Conservation (phyloP, 768 basidiomycete species). For the Candolleomyces eurysporus region DNA sequence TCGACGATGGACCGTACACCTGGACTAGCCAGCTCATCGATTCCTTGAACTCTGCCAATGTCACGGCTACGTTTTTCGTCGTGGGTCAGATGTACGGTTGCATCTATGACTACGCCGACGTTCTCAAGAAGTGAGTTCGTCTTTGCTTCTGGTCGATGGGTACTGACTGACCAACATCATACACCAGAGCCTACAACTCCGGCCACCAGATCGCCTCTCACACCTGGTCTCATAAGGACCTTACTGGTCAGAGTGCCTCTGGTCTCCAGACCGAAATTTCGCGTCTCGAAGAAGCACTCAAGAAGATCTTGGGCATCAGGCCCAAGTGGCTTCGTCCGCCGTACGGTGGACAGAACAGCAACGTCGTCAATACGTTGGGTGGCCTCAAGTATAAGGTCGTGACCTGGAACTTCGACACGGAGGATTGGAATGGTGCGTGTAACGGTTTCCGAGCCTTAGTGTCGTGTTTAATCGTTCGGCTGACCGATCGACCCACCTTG, state of each 20-base stretch:
- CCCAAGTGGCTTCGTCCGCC: conserved; percentile 18
- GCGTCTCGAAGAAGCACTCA: conserved; percentile 12
- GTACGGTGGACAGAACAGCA: conserved; percentile 10
- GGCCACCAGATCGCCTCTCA: conserved; percentile 48
- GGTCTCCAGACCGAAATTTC: conserved; percentile 9
- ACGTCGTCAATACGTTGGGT: conserved; percentile 9
- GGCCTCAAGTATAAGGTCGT: conserved; percentile 13
- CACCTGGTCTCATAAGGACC: conserved; percentile 43
- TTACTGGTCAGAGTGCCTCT: conserved; percentile 25
- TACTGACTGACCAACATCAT: background rate
- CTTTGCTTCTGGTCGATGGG: background rate
- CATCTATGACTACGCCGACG: conserved; percentile 34
- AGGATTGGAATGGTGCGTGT: conserved; percentile 14
- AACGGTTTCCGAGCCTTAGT: background rate
- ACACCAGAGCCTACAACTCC: conserved; percentile 26
- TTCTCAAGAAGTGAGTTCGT: conserved; percentile 29
- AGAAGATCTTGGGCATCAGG: conserved; percentile 16
- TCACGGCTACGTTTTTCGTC: conserved; percentile 42
- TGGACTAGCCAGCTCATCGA: conserved; percentile 16
- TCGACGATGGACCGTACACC: conserved; percentile 16
- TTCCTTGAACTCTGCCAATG: conserved; percentile 23
- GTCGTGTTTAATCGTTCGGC: background rate
- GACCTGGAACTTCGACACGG: conserved; percentile 16
- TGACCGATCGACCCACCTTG: background rate
- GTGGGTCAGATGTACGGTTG: conserved; percentile 38